Base-by-base conservation (phyloP, 2,329 filamentous ascomycete genomes). In the Trichoderma sp. region DNA sequence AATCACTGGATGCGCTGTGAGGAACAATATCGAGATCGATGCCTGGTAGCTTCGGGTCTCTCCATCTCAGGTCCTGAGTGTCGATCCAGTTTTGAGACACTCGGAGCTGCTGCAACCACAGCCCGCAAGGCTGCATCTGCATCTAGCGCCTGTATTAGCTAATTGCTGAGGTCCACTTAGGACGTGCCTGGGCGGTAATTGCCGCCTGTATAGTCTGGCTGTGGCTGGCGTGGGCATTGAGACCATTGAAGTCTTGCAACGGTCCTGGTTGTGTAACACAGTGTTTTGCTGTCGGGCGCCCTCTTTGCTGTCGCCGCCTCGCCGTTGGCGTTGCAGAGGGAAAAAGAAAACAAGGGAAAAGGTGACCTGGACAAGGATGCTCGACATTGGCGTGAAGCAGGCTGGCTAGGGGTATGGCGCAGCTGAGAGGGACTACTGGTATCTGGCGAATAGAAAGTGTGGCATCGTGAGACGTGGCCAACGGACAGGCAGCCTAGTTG, bases 151-250 rank as follows among this genome's bases (percentile, higher is more conserved):
- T 37, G 4, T 11, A 34, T 49, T 66, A 59, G 52, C 26, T 59
- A 66, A 66, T 59, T 51, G 30, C 18, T 34, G 16, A 51, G 39
- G 30, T 56, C 63, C 63, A 58, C 63, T 43, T 24, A 56, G 37
- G 32, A 58, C 52, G 32, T 10, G 37, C 58, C 30, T 58, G 28
- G 32, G 52, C 63, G 63, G 63, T 34, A 58, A 66, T 66, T 66
- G 63, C 43, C 28, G 52, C 49, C 52, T 46, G 51, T 30, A 4
- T 26, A 46, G 14, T n/a, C n/a, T 37, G 39, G 59, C 51, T 65
- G 39, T 56, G 63, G 56, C 56, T 43, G n/a, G 11, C n/a, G 34
- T 43, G 32, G 32, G 32, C 11, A 59, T 26, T n/a, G n/a, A n/a
- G n/a, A n/a, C n/a, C n/a, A n/a, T n/a, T 34, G 32, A 51, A 58